Evolutionary conservation across 495 filamentous ascomycete genomes (phyloP), one percentile per base, ranked within the genome.

Genomic region (Daldinia grandis): DNA sequence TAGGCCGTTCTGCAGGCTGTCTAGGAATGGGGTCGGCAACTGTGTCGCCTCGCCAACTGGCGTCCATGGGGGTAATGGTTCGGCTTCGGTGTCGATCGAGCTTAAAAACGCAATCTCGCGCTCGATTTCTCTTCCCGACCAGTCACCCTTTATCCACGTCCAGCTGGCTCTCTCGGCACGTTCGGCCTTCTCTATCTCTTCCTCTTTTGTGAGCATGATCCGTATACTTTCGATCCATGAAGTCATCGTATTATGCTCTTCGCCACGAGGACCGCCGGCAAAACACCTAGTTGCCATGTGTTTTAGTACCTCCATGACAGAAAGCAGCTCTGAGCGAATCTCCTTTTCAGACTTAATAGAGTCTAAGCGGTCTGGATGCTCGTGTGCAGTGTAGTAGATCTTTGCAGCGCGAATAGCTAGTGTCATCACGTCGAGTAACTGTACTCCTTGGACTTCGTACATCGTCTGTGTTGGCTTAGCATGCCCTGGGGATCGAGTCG

Each of bases 391-490:
- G 79, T 98, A 98, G 81, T 98, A 99, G 49, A 94, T 89, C 76
- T 94, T 97, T 35, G 95, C 95, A 6, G 96, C 94, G 35, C 93
- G 90, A 64, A 99, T 97, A 14, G 94, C 94, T 49, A 98, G 84
- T 3, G 95, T 99, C 79, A 95, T 89, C 51, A 97, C 87, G 74
- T 98, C 95, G 37, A 98, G 82, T 40, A 99, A 87, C 63, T 96
- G 92, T 81, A 97, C 87, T 7, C 95, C 95, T 77, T 98, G 92
- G 5, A 97, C 85, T 75, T 98, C 93, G 74, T 92, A 87, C 86
- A 91, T 95, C 6, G 90, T 91, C 28, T 83, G 77, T 28, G 87
- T 44, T 33, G 77, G 77, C 33, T 83, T 82, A 63, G 71, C 75
- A 5, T 78, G 71, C 58, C 31, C 33, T 35, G 33, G 79, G 69